Base-by-base conservation (phyloP, 2,329 filamentous ascomycete genomes). In the Grosmannia huntii region DNA sequence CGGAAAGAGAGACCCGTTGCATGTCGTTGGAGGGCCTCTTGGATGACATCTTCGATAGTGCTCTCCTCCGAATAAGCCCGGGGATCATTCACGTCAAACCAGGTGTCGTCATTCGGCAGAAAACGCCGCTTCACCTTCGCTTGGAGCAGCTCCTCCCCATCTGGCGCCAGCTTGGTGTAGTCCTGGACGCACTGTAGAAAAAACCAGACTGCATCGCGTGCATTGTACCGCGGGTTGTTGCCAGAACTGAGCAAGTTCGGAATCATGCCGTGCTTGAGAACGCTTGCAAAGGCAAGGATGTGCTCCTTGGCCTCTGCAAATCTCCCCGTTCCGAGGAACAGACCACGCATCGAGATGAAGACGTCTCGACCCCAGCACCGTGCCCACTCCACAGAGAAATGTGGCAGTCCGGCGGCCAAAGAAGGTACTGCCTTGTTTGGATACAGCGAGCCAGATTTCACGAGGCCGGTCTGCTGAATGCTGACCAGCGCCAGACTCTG, bases 241-340 rank as follows among this genome's bases (percentile, higher is more conserved):
- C 94, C 91, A 60, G 88, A 89, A 63, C 90, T 86, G 16, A 99
- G 78, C 23, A 99, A 78, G 67, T 99, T 99, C 16, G 94, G 94
- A 59, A 99, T 91, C 90, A 97, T 95, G 55, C 94, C 94, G 66
- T 99, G 94, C 76, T 99, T 99, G 64, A 99, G 75, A 12, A 99
- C 91, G 68, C 90, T 96, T 2, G 89, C 91, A 72, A 99, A 99
- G 10, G 91, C 92, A 60, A 90, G 76, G 60, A 99, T 96, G 67
- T 99, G 95, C 69, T 97, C 90, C 67, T 84, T 91, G 9, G 94
- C 94, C 68, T 96, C 91, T 2, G 80, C 82, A 65, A 87, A 96
- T 10, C 94, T 85, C 2, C 90, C 90, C 12, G 92, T 97, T 48
- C 89, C 90, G 41, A 99, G 81, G 64, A 89, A 89, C n/a, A 99